These are phyloP conservation scores for Daedaleopsis sinensis DNA, from an alignment of 768 basidiomycete species.

Conservation along the genomic window DNA sequence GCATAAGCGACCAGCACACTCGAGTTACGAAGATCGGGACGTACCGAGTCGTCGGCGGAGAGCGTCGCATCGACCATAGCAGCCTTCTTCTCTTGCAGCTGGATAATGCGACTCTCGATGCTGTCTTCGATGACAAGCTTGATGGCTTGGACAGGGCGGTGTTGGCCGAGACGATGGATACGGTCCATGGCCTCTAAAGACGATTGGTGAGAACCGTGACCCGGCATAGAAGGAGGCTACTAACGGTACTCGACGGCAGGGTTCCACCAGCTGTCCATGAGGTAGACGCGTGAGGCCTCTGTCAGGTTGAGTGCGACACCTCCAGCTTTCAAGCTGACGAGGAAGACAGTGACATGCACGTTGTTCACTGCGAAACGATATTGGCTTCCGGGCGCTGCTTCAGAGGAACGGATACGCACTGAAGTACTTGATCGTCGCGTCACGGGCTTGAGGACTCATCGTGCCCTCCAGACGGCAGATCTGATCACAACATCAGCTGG, in stretches of 20 bases:
- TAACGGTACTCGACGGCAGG: slow-evolving; percentile 91
- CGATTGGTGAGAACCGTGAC: background rate
- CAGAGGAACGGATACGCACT: slow-evolving; percentile 50
- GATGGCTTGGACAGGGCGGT: slow-evolving; percentile 89
- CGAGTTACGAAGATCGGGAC: slow-evolving; percentile 25
- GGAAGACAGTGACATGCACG: slow-evolving; percentile 94
- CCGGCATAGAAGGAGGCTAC: slow-evolving; percentile 32
- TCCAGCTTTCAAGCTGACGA: slow-evolving; percentile 94
- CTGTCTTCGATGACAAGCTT: slow-evolving; percentile 96
- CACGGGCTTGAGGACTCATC: slow-evolving; percentile 95
- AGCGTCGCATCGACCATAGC: slow-evolving; percentile 93
- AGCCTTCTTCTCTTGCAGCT: slow-evolving; percentile 97
- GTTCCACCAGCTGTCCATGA: slow-evolving; percentile 99
- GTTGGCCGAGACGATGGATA: slow-evolving; percentile 95
- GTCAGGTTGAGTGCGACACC: slow-evolving; percentile 91
- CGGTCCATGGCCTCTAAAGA: slow-evolving; percentile 91
- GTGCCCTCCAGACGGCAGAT: slow-evolving; percentile 94
- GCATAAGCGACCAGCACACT: background rate
- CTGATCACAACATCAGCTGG: slow-evolving; percentile 38
- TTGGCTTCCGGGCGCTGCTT: background rate
- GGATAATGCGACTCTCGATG: slow-evolving; percentile 94
- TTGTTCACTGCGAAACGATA: slow-evolving; percentile 69
- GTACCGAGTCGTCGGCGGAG: slow-evolving; percentile 76
- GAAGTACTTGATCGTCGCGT: slow-evolving; percentile 93
- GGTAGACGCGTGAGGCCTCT: slow-evolving; percentile 89